phyloP scores from a whole-genome alignment of 2,329 filamentous ascomycete genomes.

The Botrytis tulipae region DNA sequence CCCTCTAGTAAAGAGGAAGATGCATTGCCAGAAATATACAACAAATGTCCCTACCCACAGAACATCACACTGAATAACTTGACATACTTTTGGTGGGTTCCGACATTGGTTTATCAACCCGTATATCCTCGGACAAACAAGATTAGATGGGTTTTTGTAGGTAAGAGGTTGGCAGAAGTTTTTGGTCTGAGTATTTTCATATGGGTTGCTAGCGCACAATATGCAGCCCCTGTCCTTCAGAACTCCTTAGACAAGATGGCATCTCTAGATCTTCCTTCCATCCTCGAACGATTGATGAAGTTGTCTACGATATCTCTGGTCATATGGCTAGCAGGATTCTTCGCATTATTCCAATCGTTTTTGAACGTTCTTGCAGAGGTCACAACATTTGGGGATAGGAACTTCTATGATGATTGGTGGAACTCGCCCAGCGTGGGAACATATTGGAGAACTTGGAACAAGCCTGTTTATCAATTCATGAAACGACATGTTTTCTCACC shows the following conservation, averaged over 20 bases:
- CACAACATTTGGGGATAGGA: slow-evolving; percentile 84
- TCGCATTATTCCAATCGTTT: slow-evolving; percentile 89
- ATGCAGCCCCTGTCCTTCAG: slow-evolving; percentile 81
- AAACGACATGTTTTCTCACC: slow-evolving; percentile 90
- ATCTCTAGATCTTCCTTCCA: slow-evolving; percentile 74
- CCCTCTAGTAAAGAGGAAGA: slow-evolving; percentile 65
- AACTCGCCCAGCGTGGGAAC: slow-evolving; percentile 80
- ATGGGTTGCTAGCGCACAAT: slow-evolving; percentile 93
- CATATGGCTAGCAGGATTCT: slow-evolving; percentile 97
- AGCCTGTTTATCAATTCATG: slow-evolving; percentile 96
- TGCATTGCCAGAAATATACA: slow-evolving; percentile 77
- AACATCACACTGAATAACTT: slow-evolving; percentile 90
- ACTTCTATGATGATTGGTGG: slow-evolving; percentile 99
- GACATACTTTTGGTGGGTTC: slow-evolving; percentile 96
- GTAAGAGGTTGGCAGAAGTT: slow-evolving; percentile 77
- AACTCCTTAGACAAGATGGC: slow-evolving; percentile 90
- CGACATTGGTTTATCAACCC: slow-evolving; percentile 93
- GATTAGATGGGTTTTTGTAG: slow-evolving; percentile 85
- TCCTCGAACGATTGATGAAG: slow-evolving; percentile 88
- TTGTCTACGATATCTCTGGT: slow-evolving; percentile 91
- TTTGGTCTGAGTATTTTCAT: slow-evolving; percentile 81
- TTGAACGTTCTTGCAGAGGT: slow-evolving; percentile 90
- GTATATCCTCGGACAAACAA: slow-evolving; percentile 83
- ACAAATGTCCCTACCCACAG: slow-evolving; percentile 77
- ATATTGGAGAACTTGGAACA: slow-evolving; percentile 98